phyloP scores from a whole-genome alignment of 805 yeast species.

The Saccharomyces mikatae region DNA sequence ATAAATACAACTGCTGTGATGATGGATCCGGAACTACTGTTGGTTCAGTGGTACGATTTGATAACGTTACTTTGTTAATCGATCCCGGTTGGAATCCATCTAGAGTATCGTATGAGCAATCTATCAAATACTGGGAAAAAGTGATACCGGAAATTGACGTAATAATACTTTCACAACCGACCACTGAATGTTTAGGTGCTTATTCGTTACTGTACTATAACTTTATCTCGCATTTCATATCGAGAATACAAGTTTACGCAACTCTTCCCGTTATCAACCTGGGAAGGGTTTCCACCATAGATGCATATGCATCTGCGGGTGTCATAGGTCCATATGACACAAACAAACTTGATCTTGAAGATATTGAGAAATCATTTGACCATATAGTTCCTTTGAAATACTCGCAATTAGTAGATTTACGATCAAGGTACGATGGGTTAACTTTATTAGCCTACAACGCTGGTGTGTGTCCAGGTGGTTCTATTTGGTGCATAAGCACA shows the following conservation, averaged over 20 bases:
- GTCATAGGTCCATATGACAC: constrained; percentile 61
- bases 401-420: constrained; percentile 61
- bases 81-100: constrained; percentile 73
- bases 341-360: constrained; percentile 55
- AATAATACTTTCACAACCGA: constrained; percentile 79
- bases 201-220: constrained; percentile 55
- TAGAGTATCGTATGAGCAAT: constrained; percentile 29
- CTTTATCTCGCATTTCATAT: constrained; percentile 46
- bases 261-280: constrained; percentile 85
- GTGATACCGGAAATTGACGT: constrained; percentile 48
- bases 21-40: constrained; percentile 23
- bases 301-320: constrained; percentile 65
- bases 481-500: constrained; percentile 72
- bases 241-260: constrained; percentile 69
- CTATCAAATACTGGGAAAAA: constrained; percentile 32
- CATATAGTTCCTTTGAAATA: constrained; percentile 61
- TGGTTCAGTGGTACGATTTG: constrained; percentile 51
- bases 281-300: constrained; percentile 82
- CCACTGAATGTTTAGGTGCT: constrained; percentile 73
- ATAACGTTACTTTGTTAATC: constrained; percentile 48
- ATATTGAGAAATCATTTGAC: constrained; percentile 76
- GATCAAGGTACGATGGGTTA: constrained; percentile 52
- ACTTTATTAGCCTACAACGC: constrained; percentile 77
- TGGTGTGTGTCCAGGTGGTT: constrained; percentile 91
- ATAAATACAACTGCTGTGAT: constrained; percentile 19